Evolutionary conservation across 192 early-diverging fungal genomes (phyloP), one percentile per base, ranked within the genome.

Genomic region (Gaertneriomyces semiglobifer): DNA sequence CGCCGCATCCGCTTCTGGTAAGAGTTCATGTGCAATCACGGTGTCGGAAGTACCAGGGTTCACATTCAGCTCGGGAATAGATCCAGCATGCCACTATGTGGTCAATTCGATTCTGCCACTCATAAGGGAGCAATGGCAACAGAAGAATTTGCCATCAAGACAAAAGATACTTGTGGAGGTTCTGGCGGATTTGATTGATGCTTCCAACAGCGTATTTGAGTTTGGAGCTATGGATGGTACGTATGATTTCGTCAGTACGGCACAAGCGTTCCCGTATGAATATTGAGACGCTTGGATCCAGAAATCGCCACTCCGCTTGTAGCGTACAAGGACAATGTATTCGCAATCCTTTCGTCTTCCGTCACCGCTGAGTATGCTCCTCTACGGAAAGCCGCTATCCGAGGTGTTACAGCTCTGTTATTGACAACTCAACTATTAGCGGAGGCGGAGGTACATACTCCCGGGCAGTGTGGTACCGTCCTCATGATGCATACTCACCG

Each of bases 281-380:
- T 33, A 33, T 33, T 33, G 25, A 61, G 14, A 43, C 54, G 12
- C 44, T 33, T 33, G 25, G 25, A 33, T 33, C 25, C 25, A 33
- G 25, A 83, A 33, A 74, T 85, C 60, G 60, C 74, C 12, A 86
- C 79, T 7, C 89, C 90, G 19, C 69, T 94, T 42, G 65, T 88
- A 5, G 51, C 86, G 0, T 90, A 83, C 64, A 93, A 95, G 71
- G 85, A 85, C 66, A 81, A 86, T n/a, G 78, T 91, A 60, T 88
- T 92, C 62, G 84, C 78, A 48, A 70, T 91, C 4, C 76, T 81
- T 7, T 83, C 91, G 7, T 66, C 88, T 5, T 71, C 87, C 19
- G 76, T 86, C 0, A 83, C 84, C 43, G 88, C 90, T 65, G 90
- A 93, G 70, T 90, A 92, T 66, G 86, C 81, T 57, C 84, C 84